Evolutionary conservation across 805 yeast genomes (phyloP).

Genomic region (Hanseniaspora vineae): DNA sequence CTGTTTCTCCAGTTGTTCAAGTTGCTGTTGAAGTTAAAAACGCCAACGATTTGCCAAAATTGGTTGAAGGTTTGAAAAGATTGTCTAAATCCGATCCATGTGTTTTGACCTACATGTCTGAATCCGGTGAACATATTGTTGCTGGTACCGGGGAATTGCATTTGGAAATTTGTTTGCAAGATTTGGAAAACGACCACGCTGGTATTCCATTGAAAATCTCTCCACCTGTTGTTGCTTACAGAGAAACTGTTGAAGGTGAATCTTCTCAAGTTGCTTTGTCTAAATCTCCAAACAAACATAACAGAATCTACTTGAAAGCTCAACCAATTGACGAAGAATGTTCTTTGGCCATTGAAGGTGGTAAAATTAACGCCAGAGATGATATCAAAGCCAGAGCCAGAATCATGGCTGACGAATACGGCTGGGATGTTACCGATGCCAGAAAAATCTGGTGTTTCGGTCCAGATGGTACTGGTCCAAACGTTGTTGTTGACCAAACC

Average conservation of each 20-base stretch:
- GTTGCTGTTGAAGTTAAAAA: slow-evolving; percentile 99
- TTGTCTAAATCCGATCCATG: slow-evolving; percentile 99
- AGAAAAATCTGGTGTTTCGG: slow-evolving; percentile 99
- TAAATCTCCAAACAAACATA: slow-evolving; percentile 99
- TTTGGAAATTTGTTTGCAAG: slow-evolving; percentile 92
- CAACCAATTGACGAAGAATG: slow-evolving; percentile 92
- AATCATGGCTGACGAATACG: slow-evolving; percentile 95
- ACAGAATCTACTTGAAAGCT: slow-evolving; percentile 98
- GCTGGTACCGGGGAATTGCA: slow-evolving; percentile 99
- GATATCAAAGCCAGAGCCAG: slow-evolving; percentile 99
- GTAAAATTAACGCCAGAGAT: slow-evolving; percentile 88
- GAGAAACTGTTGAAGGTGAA: slow-evolving; percentile 93
- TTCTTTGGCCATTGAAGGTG: slow-evolving; percentile 80
- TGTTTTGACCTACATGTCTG: slow-evolving; percentile 76
- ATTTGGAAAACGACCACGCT: slow-evolving; percentile 97
- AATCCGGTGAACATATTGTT: slow-evolving; percentile 98
- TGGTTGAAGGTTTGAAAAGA: slow-evolving; percentile 99
- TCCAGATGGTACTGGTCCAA: slow-evolving; percentile 99
- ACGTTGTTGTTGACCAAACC: slow-evolving; percentile 97
- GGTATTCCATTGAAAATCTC: slow-evolving; percentile 97
- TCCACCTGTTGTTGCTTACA: slow-evolving; percentile 96
- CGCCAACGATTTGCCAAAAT: slow-evolving; percentile 98
- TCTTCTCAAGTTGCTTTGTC: slow-evolving; percentile 94
- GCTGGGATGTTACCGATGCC: slow-evolving; percentile 99
- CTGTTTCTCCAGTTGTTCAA: slow-evolving; percentile 98